Evolutionary conservation across 164 flowering plant genomes (phyloP), one percentile per base, ranked within the genome.

Genomic region (Tinospora cordifolia): DNA sequence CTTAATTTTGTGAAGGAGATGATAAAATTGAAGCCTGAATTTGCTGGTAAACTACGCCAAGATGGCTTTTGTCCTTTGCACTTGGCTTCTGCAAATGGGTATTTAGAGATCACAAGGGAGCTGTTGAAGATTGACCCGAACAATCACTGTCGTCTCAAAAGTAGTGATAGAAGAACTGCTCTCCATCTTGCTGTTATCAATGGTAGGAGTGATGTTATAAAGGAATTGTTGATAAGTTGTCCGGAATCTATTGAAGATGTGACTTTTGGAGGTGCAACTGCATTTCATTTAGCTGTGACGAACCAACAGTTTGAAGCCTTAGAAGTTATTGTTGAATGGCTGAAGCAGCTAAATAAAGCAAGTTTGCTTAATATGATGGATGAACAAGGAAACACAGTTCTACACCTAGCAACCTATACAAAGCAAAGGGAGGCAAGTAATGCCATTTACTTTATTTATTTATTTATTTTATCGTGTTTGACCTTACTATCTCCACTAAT

Each of bases 251-350:
- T 80, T 27, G 76, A 65, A 34, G 82, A 79, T 62, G 65, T 79
- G 58, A 78, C 76, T 0, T 30, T 64, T 26, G 75, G 73, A 39
- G 40, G 59, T 0, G 84, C 83, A 66, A 81, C 79, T 62, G 79
- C 80, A 22, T 41, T 85, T 58, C 86, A 85, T 36, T 72, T 85
- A 62, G 85, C 88, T 8, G 76, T 81, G 24, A 80, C 75, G 70
- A 62, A 69, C 64, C 30, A 72, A 59, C 80, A 79, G 68, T 38
- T 69, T 59, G 82, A 71, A 58, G 80, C 82, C 6, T 34, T 83
- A 0, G 49, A 10, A 4, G 63, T 65, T 1, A 6, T 85, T 67
- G 69, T 82, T n/a, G 76, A 65, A 17, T 63, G 46, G 75, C 17
- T 75, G 2, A 72, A 30, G 65, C 60, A 69, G 44, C 3, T 64